Conservation (phyloP, 192 early-diverging fungal species). For the Coemansia sp. region DNA sequence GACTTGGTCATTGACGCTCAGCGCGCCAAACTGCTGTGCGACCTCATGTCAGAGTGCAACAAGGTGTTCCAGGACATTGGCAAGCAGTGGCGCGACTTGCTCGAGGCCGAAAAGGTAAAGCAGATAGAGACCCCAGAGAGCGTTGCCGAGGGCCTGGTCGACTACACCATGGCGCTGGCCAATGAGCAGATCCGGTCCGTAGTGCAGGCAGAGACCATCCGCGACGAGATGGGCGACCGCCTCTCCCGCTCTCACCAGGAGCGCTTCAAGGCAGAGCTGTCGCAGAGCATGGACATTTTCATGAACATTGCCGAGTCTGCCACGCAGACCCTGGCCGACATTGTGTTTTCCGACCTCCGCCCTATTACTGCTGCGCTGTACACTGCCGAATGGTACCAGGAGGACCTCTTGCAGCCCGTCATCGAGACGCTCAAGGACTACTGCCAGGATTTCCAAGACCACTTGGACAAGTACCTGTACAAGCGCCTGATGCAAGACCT, state of each 20-base stretch:
- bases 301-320: constrained; percentile 80
- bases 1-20: constrained; percentile 81
- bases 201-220: constrained; percentile 85
- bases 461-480: constrained; percentile 88
- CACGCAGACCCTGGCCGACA: constrained; percentile 74
- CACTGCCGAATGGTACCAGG: constrained; percentile 87
- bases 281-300: constrained; percentile 82
- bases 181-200: constrained; percentile 92
- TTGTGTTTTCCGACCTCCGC: constrained; percentile 79
- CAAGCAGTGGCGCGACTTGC: constrained; percentile 74
- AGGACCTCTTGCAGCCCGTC: constrained; percentile 80
- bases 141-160: constrained; percentile 81
- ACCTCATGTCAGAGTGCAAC: constrained; percentile 79
- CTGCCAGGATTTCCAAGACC: constrained; percentile 78
- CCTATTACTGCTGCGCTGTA: constrained; percentile 75
- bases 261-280: constrained; percentile 64
- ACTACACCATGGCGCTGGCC: constrained; percentile 93
- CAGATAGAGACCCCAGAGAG: constrained; percentile 76
- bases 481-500: constrained; percentile 82
- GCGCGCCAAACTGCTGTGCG: constrained; percentile 85
- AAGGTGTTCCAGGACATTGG: constrained; percentile 81
- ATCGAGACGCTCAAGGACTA: constrained; percentile 96
- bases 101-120: constrained; percentile 72
- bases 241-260: constrained; percentile 61
- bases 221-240: constrained; percentile 56